Evolutionary conservation across 371 early-diverging fungal species (phyloP), one percentile per base, ranked within the genome.

Genomic region (Syncephalastrum racemosum): DNA sequence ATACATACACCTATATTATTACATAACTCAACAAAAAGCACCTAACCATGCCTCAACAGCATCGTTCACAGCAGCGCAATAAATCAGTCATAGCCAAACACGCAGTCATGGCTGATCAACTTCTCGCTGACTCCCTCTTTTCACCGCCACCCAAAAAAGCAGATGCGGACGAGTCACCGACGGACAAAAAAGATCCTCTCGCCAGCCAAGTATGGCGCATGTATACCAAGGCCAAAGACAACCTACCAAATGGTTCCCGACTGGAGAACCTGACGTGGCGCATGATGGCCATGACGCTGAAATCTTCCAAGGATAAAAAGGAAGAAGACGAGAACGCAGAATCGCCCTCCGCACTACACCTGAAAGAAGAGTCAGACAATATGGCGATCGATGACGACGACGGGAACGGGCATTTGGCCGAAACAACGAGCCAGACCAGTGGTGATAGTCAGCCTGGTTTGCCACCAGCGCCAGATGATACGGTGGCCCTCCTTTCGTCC

Each of bases 231-330:
- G 85, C 87, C 15, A 85, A 85, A 63, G 85, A 86, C 54, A 77
- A 63, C 13, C 47, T 86, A n/a, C 86, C 87, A 5, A 73, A 89
- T 31, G 87, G 83, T 15, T 70, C 75, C 41, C 73, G 89, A 23
- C 60, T 87, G 6, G 89, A 89, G 59, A 89, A 89, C 60, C 51
- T 86, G 20, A 82, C 85, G 4, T 89, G 89, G 89, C 79, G 89
- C 20, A 79, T 83, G 72, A 87, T 88, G 89, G 82, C 83, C 14
- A 75, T 85, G 70, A 77, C 78, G 1, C 59, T 82, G 13, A 79
- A 71, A 46, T 75, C 79, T 47, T 71, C 79, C 59, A 63, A 66
- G 5, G 31, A 55, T 18, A 44, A 51, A 68, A 47, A 20, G 20
- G 46, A 47, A 27, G 45, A 55, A 36, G 47, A 20, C 27, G 22